A percentile compares a stretch with the other conserved stretches of the same genome.
Evolutionary conservation across 2,329 filamentous ascomycete species (phyloP).

Genomic region (Ophioceras dolichostomum): DNA sequence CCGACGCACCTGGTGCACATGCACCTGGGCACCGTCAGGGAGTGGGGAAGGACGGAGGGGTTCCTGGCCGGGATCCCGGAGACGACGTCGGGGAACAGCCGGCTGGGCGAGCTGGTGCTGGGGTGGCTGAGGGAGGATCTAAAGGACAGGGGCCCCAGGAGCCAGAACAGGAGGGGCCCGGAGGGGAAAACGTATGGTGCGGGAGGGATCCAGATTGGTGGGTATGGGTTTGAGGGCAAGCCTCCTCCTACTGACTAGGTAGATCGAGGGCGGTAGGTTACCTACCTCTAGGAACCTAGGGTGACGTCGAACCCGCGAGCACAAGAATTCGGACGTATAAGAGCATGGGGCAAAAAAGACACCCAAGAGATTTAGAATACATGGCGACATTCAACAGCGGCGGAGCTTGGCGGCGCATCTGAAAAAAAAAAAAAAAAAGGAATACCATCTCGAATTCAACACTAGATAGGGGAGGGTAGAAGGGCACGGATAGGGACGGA

Average conservation of each 20-base stretch:
- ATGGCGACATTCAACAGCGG: no score
- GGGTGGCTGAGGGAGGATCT: constrained; percentile 78
- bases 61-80: constrained; percentile 37
- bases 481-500: no score
- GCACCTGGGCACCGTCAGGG: constrained; percentile 77
- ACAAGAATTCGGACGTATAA: no score
- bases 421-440: no score
- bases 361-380: no score
- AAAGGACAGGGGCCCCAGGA: constrained; percentile 64
- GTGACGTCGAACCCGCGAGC: no score
- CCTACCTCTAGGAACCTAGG: no score
- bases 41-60: constrained; percentile 64
- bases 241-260: constrained; percentile 10
- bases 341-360: no score
- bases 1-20: constrained; percentile 94
- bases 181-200: constrained; percentile 54
- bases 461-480: no score
- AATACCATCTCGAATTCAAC: no score
- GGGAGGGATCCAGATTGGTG: constrained; percentile 37
- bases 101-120: constrained; percentile 76
- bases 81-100: constrained; percentile 57
- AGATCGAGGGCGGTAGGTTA: no score
- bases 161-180: constrained; percentile 35
- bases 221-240: constrained; percentile 44
- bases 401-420: no score